Percentiles rank a stretch among this genome's conserved stretches.
These are phyloP conservation scores for Rehmannia glutinosa DNA, from an alignment of 257 asterid genomes.

Conservation along the genomic window DNA sequence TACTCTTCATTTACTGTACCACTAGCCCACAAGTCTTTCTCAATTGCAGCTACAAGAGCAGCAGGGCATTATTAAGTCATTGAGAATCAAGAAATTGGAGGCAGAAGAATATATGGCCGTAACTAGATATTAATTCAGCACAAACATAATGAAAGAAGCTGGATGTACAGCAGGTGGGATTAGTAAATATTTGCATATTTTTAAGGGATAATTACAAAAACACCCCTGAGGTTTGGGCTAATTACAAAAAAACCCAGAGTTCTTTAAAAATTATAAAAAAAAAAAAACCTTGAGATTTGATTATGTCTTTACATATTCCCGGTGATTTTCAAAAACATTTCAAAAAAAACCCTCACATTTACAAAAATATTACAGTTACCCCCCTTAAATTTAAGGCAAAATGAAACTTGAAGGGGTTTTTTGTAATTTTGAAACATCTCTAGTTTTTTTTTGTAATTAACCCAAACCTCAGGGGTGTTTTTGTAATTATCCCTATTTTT, in stretches of 20 bases:
- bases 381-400: no score
- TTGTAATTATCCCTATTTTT: no score
- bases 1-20: constrained; percentile 92
- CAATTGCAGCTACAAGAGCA: constrained; percentile 70
- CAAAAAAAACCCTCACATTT: no score
- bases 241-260: no score
- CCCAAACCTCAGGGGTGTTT: no score
- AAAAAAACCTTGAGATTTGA: background rate
- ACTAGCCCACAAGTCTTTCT: constrained; percentile 93
- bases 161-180: background rate
- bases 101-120: background rate
- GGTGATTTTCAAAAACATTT: no score
- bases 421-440: no score
- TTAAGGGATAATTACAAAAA: background rate
- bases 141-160: background rate
- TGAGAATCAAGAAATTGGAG: background rate
- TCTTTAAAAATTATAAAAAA: no score
- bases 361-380: no score
- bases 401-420: no score
- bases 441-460: no score
- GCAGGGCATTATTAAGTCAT: background rate
- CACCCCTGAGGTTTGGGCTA: background rate
- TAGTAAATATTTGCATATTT: background rate
- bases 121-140: background rate
- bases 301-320: no score